Evolutionary conservation across 2,329 filamentous ascomycete genomes (phyloP).

Genomic region (Sclerotinia borealis): DNA sequence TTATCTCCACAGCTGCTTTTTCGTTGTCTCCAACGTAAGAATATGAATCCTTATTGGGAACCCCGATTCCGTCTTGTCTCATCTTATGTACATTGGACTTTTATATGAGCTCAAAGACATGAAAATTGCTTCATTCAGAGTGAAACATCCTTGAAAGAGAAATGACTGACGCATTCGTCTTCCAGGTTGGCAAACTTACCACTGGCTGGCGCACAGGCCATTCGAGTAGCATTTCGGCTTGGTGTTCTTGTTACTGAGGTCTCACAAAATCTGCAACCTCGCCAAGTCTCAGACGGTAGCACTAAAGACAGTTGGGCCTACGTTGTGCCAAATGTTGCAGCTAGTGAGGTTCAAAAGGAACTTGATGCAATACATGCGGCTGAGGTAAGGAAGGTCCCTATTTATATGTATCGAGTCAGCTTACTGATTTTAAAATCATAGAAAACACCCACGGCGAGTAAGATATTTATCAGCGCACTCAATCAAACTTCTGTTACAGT

Average conservation of each 20-base stretch:
- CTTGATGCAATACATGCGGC: constrained; percentile 33
- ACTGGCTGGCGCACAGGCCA: constrained; percentile 36
- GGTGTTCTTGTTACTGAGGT: constrained; percentile 40
- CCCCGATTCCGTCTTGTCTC: not conserved
- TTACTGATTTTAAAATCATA: not conserved
- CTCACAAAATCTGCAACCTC: constrained; percentile 38
- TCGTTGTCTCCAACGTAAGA: constrained; percentile 26
- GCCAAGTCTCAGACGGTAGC: constrained; percentile 21
- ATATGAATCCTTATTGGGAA: not conserved
- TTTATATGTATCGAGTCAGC: not conserved
- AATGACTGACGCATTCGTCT: constrained; percentile 20
- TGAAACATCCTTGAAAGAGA: not conserved
- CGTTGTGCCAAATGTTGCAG: constrained; percentile 34
- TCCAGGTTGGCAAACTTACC: constrained; percentile 36
- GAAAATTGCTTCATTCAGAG: not conserved
- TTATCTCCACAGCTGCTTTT: constrained; percentile 39
- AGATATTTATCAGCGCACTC: not conserved
- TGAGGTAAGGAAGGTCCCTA: constrained; percentile 13
- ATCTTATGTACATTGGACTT: not conserved
- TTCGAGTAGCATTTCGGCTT: constrained; percentile 42
- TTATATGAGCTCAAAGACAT: not conserved
- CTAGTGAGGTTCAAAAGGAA: constrained; percentile 34
- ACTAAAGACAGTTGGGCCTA: constrained; percentile 38
- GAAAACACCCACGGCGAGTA: constrained; percentile 7
- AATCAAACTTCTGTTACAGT: not conserved